Evolutionary conservation across 1,284 basidiomycete species (phyloP).

Genomic region (Sphaerobolus stellatus): DNA sequence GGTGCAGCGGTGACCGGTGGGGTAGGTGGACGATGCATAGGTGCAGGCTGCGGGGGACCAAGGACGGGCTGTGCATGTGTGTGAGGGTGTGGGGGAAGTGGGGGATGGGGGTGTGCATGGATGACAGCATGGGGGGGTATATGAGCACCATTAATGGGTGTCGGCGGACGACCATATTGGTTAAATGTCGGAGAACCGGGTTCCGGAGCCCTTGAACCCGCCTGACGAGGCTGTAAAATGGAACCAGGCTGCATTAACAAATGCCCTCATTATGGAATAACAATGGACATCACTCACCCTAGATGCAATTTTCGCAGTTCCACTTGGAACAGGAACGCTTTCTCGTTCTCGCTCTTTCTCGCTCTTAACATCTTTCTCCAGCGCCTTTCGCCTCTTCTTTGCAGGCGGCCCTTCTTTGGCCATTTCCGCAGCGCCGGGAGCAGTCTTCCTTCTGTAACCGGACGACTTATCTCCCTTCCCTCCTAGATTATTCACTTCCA

Average conservation of each 20-base stretch:
- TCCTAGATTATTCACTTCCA: constrained; percentile 21
- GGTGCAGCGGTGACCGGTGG: constrained; percentile 2
- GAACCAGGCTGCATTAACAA: constrained; percentile 30
- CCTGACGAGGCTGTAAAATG: constrained; percentile 26
- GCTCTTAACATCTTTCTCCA: constrained; percentile 54
- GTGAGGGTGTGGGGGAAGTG: constrained; percentile 27
- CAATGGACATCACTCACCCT: neutral
- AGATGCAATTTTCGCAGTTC: neutral
- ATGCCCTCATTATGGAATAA: no score
- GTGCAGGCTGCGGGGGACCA: constrained; percentile 18
- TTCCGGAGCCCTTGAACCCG: constrained; percentile 20
- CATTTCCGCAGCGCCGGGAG: no score
- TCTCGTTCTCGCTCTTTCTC: constrained; percentile 16
- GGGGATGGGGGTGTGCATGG: constrained; percentile 13
- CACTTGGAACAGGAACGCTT: constrained; percentile 1
- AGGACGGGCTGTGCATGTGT: constrained; percentile 20
- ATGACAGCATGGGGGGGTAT: constrained; percentile 11
- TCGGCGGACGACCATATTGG: constrained; percentile 14
- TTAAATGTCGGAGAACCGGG: constrained; percentile 17
- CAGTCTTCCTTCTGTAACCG: constrained; percentile 7
- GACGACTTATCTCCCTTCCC: constrained; percentile 26
- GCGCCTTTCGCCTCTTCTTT: constrained; percentile 55
- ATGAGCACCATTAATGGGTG: constrained; percentile 13
- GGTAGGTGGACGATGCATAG: constrained; percentile 34
- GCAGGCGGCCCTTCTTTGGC: constrained; percentile 29